Evolutionary conservation across 345 rosid genomes (phyloP).

Genomic region (Brassica juncea): DNA sequence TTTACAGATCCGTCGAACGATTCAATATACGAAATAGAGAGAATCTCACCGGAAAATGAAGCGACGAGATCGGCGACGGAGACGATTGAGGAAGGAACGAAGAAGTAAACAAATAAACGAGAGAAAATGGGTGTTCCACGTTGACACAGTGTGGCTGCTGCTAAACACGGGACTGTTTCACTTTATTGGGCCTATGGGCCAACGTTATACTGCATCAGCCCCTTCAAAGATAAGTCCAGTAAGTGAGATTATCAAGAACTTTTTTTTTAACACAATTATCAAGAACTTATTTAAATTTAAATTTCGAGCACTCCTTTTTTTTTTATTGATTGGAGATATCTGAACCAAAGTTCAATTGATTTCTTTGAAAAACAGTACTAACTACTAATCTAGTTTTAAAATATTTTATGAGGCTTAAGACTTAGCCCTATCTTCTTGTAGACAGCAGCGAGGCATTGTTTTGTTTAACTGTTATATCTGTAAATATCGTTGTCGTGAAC

Average conservation of each 20-base stretch:
- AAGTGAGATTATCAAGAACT: not conserved
- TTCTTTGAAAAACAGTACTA: too few relatives aligned
- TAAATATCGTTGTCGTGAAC: not conserved
- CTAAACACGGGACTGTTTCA: conserved; percentile 28
- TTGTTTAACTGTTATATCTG: not conserved
- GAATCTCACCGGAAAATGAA: conserved; percentile 37
- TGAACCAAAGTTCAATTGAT: too few relatives aligned
- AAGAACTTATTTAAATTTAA: too few relatives aligned
- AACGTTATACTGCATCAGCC: not conserved
- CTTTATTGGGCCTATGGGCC: conserved; percentile 34
- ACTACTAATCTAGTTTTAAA: too few relatives aligned
- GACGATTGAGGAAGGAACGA: conserved; percentile 24
- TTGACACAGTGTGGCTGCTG: conserved; percentile 26
- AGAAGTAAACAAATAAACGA: conserved; percentile 26
- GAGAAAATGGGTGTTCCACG: conserved; percentile 41
- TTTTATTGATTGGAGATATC: too few relatives aligned
- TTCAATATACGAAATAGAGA: not conserved
- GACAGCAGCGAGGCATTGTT: not conserved
- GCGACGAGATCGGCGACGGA: conserved; percentile 35
- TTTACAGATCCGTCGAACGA: not conserved
- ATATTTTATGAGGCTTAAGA: too few relatives aligned
- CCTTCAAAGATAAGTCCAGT: not conserved
- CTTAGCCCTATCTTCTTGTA: too few relatives aligned
- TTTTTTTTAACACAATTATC: too few relatives aligned
- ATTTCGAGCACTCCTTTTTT: too few relatives aligned